Conservation (phyloP, 163 green algal species). For the Scenedesmus sp. region DNA sequence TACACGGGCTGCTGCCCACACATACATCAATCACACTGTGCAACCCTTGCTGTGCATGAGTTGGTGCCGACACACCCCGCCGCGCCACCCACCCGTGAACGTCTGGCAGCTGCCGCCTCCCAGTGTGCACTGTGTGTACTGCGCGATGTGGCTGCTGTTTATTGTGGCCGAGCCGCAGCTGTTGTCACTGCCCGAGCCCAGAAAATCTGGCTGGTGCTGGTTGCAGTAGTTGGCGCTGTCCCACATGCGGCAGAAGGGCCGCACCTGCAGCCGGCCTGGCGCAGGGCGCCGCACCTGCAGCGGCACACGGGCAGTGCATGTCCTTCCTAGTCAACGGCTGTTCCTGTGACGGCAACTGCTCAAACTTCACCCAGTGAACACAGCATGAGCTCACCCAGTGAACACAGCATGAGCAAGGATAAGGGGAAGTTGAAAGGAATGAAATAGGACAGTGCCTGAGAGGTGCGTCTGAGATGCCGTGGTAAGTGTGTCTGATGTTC, state of each 20-base stretch:
- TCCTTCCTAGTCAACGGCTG: background rate
- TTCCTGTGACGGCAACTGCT: background rate
- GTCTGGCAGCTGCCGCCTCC: conserved; percentile 42
- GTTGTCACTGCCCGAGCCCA: conserved; percentile 32
- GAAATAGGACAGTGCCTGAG: no score
- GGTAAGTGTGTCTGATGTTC: no score
- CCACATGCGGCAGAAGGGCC: conserved; percentile 46
- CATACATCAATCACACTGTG: background rate
- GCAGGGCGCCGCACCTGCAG: conserved; percentile 30
- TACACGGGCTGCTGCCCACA: background rate
- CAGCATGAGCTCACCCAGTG: no score
- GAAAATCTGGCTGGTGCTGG: conserved; percentile 48
- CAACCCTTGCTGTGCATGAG: background rate
- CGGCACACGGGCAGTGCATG: background rate
- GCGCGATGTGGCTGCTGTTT: conserved; percentile 52
- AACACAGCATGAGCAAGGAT: no score
- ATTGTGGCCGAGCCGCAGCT: conserved; percentile 35
- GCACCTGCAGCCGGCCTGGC: conserved; percentile 28
- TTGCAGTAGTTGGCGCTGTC: conserved; percentile 53
- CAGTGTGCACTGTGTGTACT: conserved; percentile 50
- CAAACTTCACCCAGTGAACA: background rate
- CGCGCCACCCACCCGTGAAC: conserved; percentile 21
- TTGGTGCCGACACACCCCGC: background rate
- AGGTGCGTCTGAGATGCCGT: no score
- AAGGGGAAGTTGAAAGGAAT: no score